phyloP scores from a whole-genome alignment of 495 filamentous ascomycete species.

The Aspergillus hancockii region DNA sequence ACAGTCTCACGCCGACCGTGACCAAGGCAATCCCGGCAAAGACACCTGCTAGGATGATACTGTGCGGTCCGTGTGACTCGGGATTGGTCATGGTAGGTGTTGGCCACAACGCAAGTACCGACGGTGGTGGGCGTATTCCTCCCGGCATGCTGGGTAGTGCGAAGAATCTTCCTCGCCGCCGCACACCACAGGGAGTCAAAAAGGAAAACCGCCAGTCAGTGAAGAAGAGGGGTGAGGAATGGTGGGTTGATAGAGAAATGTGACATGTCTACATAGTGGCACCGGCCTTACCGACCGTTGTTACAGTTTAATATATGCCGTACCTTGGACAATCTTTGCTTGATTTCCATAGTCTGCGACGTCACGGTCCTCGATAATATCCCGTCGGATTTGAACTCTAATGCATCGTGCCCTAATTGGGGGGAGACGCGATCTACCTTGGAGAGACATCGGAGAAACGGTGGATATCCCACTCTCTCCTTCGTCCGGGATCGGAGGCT shows the following conservation, averaged over 20 bases:
- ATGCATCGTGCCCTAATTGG: neutral
- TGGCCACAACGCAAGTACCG: slow-evolving; percentile 14
- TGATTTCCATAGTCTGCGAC: neutral
- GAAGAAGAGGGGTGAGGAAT: neutral
- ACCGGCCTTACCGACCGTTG: neutral
- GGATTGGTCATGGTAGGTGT: slow-evolving; percentile 10
- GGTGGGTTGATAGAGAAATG: neutral
- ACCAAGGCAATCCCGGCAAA: slow-evolving; percentile 8
- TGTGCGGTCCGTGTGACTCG: slow-evolving; percentile 8
- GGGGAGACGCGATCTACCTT: neutral
- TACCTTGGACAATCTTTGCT: neutral
- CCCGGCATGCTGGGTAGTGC: slow-evolving; percentile 10
- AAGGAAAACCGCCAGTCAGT: neutral
- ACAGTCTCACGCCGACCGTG: slow-evolving; percentile 4
- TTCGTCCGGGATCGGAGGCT: neutral
- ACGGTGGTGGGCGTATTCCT: slow-evolving; percentile 10
- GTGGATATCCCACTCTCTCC: neutral
- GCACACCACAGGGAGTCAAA: neutral
- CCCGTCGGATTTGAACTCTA: neutral
- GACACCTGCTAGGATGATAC: slow-evolving; percentile 2
- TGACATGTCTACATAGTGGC: neutral
- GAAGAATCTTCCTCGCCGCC: neutral
- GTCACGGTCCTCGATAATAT: neutral
- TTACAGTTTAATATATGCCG: neutral
- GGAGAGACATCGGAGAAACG: neutral